Evolutionary conservation across 768 basidiomycete species (phyloP).

Genomic region (Boletus edulis): DNA sequence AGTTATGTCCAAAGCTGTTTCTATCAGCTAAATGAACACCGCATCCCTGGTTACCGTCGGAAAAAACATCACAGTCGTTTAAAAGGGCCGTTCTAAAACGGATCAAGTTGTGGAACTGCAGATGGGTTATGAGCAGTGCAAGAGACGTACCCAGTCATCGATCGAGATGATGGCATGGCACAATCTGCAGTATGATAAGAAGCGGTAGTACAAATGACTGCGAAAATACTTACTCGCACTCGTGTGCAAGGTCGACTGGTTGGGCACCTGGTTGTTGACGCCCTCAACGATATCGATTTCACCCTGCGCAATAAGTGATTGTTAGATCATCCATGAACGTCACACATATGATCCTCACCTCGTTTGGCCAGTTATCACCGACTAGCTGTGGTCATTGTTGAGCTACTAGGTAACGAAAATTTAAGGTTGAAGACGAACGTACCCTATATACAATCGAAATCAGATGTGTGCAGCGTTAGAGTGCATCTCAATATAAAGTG

Average conservation of each 20-base stretch:
- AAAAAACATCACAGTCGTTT: conserved; percentile 26
- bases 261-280: conserved; percentile 29
- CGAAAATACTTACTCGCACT: conserved; percentile 13
- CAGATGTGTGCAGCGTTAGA: neutral
- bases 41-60: conserved; percentile 31
- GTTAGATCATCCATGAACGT: neutral
- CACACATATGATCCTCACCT: conserved; percentile 3
- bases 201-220: no score
- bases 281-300: conserved; percentile 36
- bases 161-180: conserved; percentile 25
- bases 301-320: conserved; percentile 12
- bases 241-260: conserved; percentile 33
- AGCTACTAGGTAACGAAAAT: neutral
- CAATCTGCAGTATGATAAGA: conserved; percentile 23
- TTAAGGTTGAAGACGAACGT: neutral
- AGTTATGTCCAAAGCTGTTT: conserved; percentile 34
- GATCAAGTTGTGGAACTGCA: neutral
- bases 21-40: conserved; percentile 21
- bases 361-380: conserved; percentile 25
- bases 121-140: neutral
- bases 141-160: conserved; percentile 32
- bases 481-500: neutral
- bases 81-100: conserved; percentile 11
- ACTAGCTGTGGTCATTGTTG: conserved; percentile 21
- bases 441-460: conserved; percentile 21